These are phyloP conservation scores for Glycine soja DNA, from an alignment of 306 rosid species.

Conservation along the genomic window DNA sequence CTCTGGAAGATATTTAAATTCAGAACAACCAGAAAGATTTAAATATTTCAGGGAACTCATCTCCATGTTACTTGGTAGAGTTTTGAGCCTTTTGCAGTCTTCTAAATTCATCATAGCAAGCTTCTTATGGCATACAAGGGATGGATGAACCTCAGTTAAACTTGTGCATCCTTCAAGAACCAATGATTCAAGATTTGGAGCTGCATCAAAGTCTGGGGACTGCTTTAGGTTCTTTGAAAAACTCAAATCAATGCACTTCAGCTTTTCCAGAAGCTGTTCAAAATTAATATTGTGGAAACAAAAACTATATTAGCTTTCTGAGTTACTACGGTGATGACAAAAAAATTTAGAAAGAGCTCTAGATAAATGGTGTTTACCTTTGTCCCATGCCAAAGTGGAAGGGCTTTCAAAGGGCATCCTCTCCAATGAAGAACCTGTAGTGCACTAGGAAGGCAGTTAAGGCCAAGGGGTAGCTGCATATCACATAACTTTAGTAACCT, in stretches of 20 bases:
- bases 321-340: constrained; percentile 3
- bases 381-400: constrained; percentile 52
- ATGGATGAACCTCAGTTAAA: constrained; percentile 43
- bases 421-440: constrained; percentile 47
- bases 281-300: background rate
- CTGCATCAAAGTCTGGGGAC: constrained; percentile 36
- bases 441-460: constrained; percentile 40
- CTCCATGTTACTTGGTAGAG: constrained; percentile 47
- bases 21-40: constrained; percentile 48
- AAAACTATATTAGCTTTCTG: constrained; percentile 19
- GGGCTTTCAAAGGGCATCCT: constrained; percentile 47
- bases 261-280: constrained; percentile 37
- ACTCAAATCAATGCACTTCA: constrained; percentile 46
- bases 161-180: constrained; percentile 50
- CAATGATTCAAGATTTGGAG: constrained; percentile 50
- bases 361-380: constrained; percentile 32
- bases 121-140: constrained; percentile 44
- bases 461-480: constrained; percentile 40
- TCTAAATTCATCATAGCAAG: constrained; percentile 37
- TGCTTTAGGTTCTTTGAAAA: constrained; percentile 24
- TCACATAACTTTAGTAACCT: constrained; percentile 42
- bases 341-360: background rate
- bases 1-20: constrained; percentile 42
- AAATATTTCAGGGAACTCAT: constrained; percentile 43
- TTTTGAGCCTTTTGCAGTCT: constrained; percentile 53